These are phyloP conservation scores for Xerocomellus dryophilus DNA, from an alignment of 768 basidiomycete species.

Conservation along the genomic window DNA sequence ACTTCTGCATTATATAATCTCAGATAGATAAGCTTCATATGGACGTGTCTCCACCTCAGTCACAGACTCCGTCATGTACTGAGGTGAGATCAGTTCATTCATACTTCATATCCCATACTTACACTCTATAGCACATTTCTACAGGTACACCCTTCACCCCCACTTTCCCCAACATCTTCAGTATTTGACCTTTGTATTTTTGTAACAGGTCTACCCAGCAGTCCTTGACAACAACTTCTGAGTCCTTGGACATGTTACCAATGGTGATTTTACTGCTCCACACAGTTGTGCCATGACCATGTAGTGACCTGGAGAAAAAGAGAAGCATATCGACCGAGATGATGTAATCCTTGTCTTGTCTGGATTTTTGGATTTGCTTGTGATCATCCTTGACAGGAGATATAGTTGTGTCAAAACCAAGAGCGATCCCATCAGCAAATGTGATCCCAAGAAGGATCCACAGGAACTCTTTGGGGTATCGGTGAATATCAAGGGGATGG, in stretches of 20 bases:
- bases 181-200: not conserved
- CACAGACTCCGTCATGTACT: no score
- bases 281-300: conserved; percentile 1
- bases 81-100: no score
- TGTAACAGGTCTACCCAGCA: not conserved
- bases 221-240: conserved; percentile 8
- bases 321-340: not conserved
- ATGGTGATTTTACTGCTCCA: not conserved
- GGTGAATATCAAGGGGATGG: not conserved
- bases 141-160: no score
- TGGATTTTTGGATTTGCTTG: not conserved
- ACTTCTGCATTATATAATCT: no score
- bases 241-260: not conserved
- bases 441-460: not conserved
- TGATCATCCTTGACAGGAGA: not conserved
- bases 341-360: not conserved
- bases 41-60: no score
- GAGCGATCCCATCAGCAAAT: not conserved
- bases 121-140: no score
- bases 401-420: not conserved
- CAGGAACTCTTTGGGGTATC: not conserved
- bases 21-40: no score
- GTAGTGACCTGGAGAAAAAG: not conserved
- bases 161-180: not conserved
- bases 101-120: no score